Conservation (phyloP, 1,284 basidiomycete genomes). For the Pterula multifida region DNA sequence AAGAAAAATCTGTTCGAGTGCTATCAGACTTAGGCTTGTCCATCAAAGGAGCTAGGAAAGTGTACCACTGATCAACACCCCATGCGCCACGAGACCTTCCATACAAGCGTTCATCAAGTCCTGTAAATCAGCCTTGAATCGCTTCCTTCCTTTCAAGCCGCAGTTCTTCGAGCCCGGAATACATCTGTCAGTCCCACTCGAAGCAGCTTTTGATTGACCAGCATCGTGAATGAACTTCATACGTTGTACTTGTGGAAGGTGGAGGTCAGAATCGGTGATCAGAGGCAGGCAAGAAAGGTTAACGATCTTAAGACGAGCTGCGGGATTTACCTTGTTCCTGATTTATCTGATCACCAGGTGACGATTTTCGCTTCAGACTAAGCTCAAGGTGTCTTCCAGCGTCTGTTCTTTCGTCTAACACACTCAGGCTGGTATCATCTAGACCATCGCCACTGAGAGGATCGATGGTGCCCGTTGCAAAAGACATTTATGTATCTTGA, state of each 20-base stretch:
- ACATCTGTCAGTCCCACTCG: too few relatives aligned
- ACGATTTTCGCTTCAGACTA: too few relatives aligned
- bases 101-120: constrained; percentile 26
- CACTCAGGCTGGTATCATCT: too few relatives aligned
- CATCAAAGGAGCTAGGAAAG: constrained; percentile 7
- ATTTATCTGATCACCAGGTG: too few relatives aligned
- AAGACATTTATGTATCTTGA: too few relatives aligned
- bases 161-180: constrained; percentile 19
- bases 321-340: too few relatives aligned
- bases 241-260: neutral
- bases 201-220: neutral
- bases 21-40: constrained; percentile 1
- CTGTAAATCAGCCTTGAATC: constrained; percentile 39
- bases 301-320: too few relatives aligned
- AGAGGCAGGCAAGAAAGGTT: too few relatives aligned
- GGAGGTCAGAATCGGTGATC: neutral
- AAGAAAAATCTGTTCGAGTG: constrained; percentile 16
- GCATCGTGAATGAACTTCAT: neutral
- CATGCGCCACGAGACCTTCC: constrained; percentile 22
- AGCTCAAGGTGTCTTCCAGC: too few relatives aligned
- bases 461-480: too few relatives aligned
- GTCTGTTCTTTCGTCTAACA: too few relatives aligned
- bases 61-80: constrained; percentile 29
- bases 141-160: constrained; percentile 36
- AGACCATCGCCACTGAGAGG: too few relatives aligned